These are phyloP conservation scores for Sugiyamaella lignohabitans DNA, from an alignment of 805 yeast species.

Conservation along the genomic window DNA sequence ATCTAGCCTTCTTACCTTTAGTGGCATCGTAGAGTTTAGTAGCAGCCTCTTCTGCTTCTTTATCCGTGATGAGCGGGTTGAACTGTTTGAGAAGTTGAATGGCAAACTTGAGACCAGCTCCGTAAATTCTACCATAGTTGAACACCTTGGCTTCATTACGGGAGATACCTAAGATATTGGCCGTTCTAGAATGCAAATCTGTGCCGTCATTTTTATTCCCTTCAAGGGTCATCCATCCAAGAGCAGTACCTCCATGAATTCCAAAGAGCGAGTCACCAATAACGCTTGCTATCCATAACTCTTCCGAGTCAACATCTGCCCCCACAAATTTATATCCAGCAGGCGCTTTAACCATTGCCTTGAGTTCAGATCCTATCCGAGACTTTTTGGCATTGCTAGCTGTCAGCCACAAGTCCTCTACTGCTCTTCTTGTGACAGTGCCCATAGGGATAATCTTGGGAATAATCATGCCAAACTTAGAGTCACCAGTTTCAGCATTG, in stretches of 20 bases:
- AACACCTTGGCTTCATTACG: conserved; percentile 91
- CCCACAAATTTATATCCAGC: conserved; percentile 88
- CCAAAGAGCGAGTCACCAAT: conserved; percentile 88
- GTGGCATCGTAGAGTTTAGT: conserved; percentile 67
- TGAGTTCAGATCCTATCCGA: conserved; percentile 88
- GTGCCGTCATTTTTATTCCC: conserved; percentile 90
- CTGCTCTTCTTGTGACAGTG: conserved; percentile 92
- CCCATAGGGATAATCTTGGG: conserved; percentile 92
- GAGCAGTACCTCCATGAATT: conserved; percentile 90
- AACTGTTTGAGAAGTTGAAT: conserved; percentile 75
- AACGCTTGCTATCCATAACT: conserved; percentile 93
- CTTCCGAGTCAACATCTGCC: conserved; percentile 98
- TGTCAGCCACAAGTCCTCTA: conserved; percentile 95
- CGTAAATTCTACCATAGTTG: conserved; percentile 95
- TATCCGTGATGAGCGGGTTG: conserved; percentile 61
- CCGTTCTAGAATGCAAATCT: conserved; percentile 91
- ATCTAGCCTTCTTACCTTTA: conserved; percentile 53
- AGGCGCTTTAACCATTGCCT: conserved; percentile 82
- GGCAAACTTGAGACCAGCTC: conserved; percentile 93
- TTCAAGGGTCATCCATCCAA: conserved; percentile 99
- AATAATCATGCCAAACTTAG: conserved; percentile 58
- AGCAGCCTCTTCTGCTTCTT: conserved; percentile 62
- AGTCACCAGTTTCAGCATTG: conserved; percentile 6
- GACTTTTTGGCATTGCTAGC: conserved; percentile 88
- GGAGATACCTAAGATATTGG: conserved; percentile 78